Conservation (phyloP, 345 rosid species). For the Fremontodendron californicum region DNA sequence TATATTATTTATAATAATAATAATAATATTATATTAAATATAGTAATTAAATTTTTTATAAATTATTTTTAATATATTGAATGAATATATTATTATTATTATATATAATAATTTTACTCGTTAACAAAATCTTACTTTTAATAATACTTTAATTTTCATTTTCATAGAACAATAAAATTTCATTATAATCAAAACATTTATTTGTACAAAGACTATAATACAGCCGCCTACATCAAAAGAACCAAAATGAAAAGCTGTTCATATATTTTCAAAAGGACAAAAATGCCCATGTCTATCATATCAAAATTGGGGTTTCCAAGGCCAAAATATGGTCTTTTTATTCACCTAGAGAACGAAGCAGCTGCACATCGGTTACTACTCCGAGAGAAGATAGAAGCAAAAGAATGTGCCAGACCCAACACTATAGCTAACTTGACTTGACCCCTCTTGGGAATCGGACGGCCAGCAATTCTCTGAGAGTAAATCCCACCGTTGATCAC, state of each 20-base stretch:
- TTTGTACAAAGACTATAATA: not conserved
- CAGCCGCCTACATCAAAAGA: not conserved
- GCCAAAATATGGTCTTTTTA: not conserved
- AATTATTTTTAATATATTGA: no score
- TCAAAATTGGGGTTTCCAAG: not conserved
- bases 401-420: slow-evolving; percentile 36
- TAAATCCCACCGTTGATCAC: slow-evolving; percentile 12
- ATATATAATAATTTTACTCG: no score
- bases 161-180: not conserved
- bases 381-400: slow-evolving; percentile 37
- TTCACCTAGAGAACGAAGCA: not conserved
- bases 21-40: no score
- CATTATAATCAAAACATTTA: not conserved
- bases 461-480: slow-evolving; percentile 12
- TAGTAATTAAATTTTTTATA: no score
- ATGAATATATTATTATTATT: no score
- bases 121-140: no score
- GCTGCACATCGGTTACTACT: not conserved
- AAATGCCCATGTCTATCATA: not conserved
- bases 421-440: slow-evolving; percentile 41
- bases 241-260: not conserved
- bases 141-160: no score
- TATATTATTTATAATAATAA: no score
- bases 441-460: slow-evolving; percentile 47
- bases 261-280: not conserved